Evolutionary conservation across 164 flowering plant genomes (phyloP).

Genomic region (Piper longum): DNA sequence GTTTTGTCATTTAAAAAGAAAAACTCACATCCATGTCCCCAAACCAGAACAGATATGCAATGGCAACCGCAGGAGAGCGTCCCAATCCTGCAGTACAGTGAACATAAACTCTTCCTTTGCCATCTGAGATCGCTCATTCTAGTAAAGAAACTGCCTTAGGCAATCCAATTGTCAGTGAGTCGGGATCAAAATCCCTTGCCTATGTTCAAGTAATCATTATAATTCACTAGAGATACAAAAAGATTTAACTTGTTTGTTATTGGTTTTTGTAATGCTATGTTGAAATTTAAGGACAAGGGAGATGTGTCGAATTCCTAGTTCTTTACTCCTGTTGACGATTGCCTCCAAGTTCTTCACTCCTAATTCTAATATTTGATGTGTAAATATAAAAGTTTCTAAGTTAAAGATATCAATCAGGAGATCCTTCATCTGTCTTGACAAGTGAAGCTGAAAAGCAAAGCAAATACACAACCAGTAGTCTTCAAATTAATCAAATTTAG

Average conservation of each 20-base stretch:
- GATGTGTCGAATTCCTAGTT: conserved; percentile 55
- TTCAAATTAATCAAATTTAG: too few relatives aligned
- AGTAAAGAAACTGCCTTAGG: conserved; percentile 82
- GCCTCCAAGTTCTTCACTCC: conserved; percentile 70
- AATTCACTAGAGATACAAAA: too few relatives aligned
- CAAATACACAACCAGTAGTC: too few relatives aligned
- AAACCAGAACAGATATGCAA: conserved; percentile 93
- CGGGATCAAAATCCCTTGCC: conserved; percentile 91
- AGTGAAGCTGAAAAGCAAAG: too few relatives aligned
- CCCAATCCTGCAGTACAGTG: conserved; percentile 95
- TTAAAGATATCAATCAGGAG: too few relatives aligned
- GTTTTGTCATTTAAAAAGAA: neutral
- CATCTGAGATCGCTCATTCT: conserved; percentile 83
- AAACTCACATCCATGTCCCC: conserved; percentile 60
- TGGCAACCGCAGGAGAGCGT: conserved; percentile 87
- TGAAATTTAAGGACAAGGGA: neutral
- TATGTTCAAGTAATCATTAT: conserved; percentile 7
- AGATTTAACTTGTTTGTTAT: too few relatives aligned
- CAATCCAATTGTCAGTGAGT: conserved; percentile 57
- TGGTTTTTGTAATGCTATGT: too few relatives aligned
- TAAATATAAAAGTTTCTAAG: too few relatives aligned
- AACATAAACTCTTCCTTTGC: conserved; percentile 69
- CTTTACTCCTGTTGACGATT: conserved; percentile 42
- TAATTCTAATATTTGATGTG: too few relatives aligned
- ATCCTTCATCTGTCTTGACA: too few relatives aligned